These are phyloP conservation scores for Backusella westeae DNA, from an alignment of 192 early-diverging fungal genomes.

Conservation along the genomic window DNA sequence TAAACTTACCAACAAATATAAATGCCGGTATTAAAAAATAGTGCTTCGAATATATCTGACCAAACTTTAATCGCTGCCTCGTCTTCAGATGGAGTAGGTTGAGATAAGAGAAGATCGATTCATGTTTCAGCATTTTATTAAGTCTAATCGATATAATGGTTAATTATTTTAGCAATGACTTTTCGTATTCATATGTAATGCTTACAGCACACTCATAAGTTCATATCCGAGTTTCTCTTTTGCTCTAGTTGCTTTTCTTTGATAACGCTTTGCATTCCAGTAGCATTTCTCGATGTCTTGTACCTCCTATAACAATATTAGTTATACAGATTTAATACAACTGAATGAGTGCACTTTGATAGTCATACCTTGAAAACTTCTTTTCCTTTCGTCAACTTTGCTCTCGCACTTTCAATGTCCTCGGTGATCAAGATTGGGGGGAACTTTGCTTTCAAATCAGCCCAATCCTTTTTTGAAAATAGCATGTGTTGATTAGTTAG, in stretches of 20 bases:
- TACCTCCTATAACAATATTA: background rate
- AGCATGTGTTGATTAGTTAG: no score
- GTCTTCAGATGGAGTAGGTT: background rate
- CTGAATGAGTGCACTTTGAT: background rate
- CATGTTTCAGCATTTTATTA: background rate
- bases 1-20: background rate
- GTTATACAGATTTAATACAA: background rate
- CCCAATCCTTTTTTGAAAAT: no score
- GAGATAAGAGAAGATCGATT: background rate
- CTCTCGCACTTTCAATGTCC: no score
- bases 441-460: no score
- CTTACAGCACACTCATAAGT: background rate
- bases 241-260: background rate
- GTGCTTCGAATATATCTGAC: background rate
- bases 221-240: background rate
- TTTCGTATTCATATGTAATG: background rate
- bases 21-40: background rate
- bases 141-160: background rate
- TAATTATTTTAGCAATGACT: background rate
- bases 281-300: background rate
- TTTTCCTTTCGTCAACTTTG: no score
- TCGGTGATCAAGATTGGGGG: no score
- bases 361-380: no score
- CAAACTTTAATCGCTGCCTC: background rate
- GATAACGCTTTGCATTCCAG: background rate